Conservation (phyloP, 495 filamentous ascomycete species). For the Lentithecium fluviatile region DNA sequence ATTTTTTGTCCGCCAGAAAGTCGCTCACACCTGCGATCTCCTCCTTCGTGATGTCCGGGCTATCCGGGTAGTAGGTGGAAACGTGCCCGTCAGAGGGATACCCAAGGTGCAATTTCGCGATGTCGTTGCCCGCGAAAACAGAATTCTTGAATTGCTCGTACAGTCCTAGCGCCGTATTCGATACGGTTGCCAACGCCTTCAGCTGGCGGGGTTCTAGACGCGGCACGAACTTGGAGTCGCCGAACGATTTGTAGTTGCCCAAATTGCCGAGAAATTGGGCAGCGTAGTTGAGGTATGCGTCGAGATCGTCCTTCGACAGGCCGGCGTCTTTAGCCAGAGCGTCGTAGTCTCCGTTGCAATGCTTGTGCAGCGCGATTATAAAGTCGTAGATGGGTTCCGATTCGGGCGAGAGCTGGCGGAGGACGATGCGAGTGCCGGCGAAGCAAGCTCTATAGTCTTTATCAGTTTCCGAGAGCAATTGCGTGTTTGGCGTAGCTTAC, state of each 20-base stretch:
- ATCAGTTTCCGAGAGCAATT: not conserved
- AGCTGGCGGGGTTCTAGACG: slow-evolving; percentile 66
- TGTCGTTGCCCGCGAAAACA: slow-evolving; percentile 68
- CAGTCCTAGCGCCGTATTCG: slow-evolving; percentile 48
- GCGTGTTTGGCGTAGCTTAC: slow-evolving; percentile 48
- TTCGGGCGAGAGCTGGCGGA: slow-evolving; percentile 88
- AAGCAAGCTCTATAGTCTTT: slow-evolving; percentile 68
- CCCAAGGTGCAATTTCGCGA: slow-evolving; percentile 77
- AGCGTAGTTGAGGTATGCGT: slow-evolving; percentile 80
- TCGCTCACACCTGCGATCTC: slow-evolving; percentile 73
- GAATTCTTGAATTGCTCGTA: slow-evolving; percentile 69
- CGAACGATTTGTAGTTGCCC: slow-evolving; percentile 96
- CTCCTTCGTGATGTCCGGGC: slow-evolving; percentile 75
- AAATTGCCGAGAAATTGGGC: slow-evolving; percentile 85
- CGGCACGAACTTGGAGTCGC: slow-evolving; percentile 92
- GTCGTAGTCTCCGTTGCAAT: slow-evolving; percentile 76
- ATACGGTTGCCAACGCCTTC: slow-evolving; percentile 65
- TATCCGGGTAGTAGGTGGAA: slow-evolving; percentile 90
- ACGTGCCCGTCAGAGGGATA: slow-evolving; percentile 80
- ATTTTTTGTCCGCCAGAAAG: slow-evolving; percentile 71
- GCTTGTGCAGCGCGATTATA: slow-evolving; percentile 74
- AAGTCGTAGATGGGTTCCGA: slow-evolving; percentile 89
- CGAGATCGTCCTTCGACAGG: slow-evolving; percentile 66
- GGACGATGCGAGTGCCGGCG: slow-evolving; percentile 76
- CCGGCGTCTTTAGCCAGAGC: slow-evolving; percentile 65